Evolutionary conservation across 257 asterid genomes (phyloP).

Genomic region (Salvia rosmarinus): DNA sequence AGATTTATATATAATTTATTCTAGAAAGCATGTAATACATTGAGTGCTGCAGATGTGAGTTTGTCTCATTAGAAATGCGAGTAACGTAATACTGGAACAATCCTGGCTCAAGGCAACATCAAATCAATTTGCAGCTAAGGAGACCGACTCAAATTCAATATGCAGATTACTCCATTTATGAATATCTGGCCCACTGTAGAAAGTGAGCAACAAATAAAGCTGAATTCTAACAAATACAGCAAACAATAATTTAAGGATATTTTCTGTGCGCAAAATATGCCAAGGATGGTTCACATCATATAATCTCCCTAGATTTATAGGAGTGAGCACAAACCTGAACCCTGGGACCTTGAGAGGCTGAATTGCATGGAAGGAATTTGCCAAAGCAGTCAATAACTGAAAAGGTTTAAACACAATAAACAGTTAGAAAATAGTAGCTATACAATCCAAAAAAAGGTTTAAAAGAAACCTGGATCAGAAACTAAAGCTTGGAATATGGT

Average conservation of each 20-base stretch:
- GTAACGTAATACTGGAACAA: no score
- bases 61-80: background rate
- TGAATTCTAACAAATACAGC: background rate
- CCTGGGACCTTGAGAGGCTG: conserved; percentile 98
- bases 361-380: conserved; percentile 87
- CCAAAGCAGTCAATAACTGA: conserved; percentile 88
- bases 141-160: no score
- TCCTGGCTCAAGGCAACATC: background rate
- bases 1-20: no score
- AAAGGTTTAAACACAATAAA: conserved; percentile 14
- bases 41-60: background rate
- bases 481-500: background rate
- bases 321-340: conserved; percentile 62
- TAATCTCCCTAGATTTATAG: background rate
- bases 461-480: conserved; percentile 10
- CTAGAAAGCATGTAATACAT: background rate
- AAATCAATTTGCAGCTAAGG: background rate
- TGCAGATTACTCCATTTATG: no score
- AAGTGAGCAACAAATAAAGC: background rate
- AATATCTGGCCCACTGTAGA: no score
- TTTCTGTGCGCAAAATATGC: background rate
- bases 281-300: no score
- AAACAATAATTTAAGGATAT: background rate
- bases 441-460: background rate
- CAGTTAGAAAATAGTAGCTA: background rate